These are phyloP conservation scores for Boletus smithii DNA, from an alignment of 1,284 basidiomycete species.

Conservation along the genomic window DNA sequence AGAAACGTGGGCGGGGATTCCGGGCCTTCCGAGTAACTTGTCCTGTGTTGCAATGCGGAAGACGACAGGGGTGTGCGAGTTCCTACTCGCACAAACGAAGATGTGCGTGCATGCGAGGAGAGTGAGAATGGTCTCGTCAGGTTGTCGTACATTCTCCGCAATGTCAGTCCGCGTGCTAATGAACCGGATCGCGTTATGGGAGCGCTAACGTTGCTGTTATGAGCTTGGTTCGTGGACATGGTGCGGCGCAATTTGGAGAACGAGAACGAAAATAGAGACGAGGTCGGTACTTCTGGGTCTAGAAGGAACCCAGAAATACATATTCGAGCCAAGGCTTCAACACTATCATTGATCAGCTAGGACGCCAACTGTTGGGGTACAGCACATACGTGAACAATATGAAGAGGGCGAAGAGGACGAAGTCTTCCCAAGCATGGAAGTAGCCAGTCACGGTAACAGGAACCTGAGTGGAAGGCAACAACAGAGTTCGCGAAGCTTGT, in stretches of 20 bases:
- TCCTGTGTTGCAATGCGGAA: not conserved
- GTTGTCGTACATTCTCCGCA: conserved; percentile 32
- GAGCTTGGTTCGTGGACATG: conserved; percentile 18
- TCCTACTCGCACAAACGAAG: conserved; percentile 7
- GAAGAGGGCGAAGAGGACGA: conserved; percentile 80
- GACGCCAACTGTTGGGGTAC: not conserved
- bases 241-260: conserved; percentile 36
- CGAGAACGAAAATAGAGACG: conserved; percentile 49
- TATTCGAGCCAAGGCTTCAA: conserved; percentile 88
- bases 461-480: conserved; percentile 43
- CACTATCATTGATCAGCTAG: conserved; percentile 37
- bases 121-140: conserved; percentile 36
- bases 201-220: not conserved
- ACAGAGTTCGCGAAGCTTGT: conserved; percentile 64
- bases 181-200: conserved; percentile 20
- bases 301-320: conserved; percentile 89
- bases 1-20: conserved; percentile 45
- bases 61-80: not conserved
- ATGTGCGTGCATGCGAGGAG: conserved; percentile 13
- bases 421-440: conserved; percentile 88
- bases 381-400: conserved; percentile 78
- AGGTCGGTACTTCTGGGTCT: conserved; percentile 75
- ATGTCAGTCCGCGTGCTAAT: conserved; percentile 30
- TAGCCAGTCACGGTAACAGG: conserved; percentile 61
- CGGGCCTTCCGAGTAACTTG: not conserved